A percentile compares a stretch with the other conserved stretches of the same genome.
phyloP scores from a whole-genome alignment of 495 filamentous ascomycete species.

The Talaromyces stipitatus region DNA sequence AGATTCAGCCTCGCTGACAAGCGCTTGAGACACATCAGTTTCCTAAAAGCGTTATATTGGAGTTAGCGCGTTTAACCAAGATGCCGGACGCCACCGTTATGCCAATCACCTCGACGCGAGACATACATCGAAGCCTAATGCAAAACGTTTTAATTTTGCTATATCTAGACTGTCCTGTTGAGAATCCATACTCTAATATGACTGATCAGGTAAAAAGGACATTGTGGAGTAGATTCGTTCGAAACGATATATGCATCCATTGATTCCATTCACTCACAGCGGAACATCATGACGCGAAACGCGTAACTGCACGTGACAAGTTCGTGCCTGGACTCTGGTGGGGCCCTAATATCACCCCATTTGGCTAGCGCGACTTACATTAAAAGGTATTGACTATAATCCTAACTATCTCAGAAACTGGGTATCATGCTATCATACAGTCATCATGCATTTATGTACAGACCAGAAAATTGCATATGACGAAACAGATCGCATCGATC shows the following conservation, averaged over 20 bases:
- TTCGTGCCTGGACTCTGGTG: background rate
- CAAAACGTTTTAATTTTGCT: conserved; percentile 40
- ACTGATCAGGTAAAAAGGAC: background rate
- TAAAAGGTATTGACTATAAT: no score
- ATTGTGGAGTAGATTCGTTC: background rate
- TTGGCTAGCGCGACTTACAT: conserved; percentile 15
- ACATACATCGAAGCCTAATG: conserved; percentile 37
- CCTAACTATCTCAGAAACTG: no score
- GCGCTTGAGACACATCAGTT: conserved; percentile 4
- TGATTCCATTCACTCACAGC: background rate
- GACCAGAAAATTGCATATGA: no score
- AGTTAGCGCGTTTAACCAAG: conserved; percentile 4
- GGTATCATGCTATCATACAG: conserved; percentile 5
- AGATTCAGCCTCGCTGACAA: conserved; percentile 5
- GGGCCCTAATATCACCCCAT: conserved; percentile 25
- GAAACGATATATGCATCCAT: background rate
- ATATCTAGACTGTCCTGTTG: conserved; percentile 44
- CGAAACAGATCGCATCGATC: conserved; percentile 6
- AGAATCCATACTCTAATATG: conserved; percentile 27
- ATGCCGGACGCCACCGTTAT: conserved; percentile 2
- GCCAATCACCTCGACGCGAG: background rate
- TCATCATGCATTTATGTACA: background rate
- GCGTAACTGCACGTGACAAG: conserved; percentile 26
- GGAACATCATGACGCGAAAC: conserved; percentile 22
- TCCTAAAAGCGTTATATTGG: conserved; percentile 10